Base-by-base conservation (phyloP, 768 basidiomycete species). In the Phanerochaete carnosa region DNA sequence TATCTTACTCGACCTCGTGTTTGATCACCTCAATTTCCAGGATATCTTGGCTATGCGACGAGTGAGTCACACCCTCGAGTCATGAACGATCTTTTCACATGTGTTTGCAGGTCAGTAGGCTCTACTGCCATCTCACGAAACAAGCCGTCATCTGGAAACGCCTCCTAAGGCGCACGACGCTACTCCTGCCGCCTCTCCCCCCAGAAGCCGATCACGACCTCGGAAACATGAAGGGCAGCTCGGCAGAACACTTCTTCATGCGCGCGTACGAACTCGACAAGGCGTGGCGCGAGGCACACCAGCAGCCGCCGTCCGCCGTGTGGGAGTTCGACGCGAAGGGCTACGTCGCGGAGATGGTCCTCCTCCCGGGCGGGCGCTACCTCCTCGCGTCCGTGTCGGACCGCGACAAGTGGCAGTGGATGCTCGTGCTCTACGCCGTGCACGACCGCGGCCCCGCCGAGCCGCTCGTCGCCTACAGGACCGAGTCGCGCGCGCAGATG, bases 121-220 rank as follows among this genome's bases (percentile, higher is more conserved):
- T 79, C 3, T 84, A 85, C 65, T 88, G 82, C 65, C 70, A 84
- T 30, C 76, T 90, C 60, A 88, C 87, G 0, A 85, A 89, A 59
- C 83, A 89, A 63, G 81, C 87, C 19, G 72, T 83, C 49, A 83
- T 89, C 43, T 90, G 89, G 89, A 87, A 85, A 69, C 81, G 81
- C 19, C 83, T 87, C 61, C 73, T 90, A 60, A 70, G 74, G 43
- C 69, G 73, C n/a, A 75, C 87, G 62, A 76, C 76, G 26, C 74
- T 85, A n/a, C 84, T 83, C 9, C 72, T 86, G 19, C 82, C 87
- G 5, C 85, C 84, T 3, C 72, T 87, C 4, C 85, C 86, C 1
- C 87, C 87, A 0, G 84, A 83, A 0, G 75, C 78, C 61, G 77
- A 79, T 32, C 82, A 83, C 65, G 71, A 71, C 0, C 61, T 70